phyloP scores from a whole-genome alignment of 2,329 filamentous ascomycete species.

The Trichoderma brevicompactum region DNA sequence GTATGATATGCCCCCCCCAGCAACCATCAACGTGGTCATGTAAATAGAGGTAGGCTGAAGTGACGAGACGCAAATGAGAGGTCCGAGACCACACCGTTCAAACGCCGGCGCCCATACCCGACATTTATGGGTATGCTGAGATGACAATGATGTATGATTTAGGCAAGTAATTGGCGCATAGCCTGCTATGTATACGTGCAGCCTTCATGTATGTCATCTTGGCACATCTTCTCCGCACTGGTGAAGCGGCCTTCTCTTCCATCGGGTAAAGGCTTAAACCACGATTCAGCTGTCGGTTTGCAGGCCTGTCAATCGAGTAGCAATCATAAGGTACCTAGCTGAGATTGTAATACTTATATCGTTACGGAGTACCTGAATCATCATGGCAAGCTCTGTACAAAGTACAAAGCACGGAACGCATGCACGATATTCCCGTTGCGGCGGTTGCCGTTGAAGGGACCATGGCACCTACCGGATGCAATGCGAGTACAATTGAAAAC shows the following conservation, averaged over 20 bases:
- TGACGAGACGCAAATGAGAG: background rate
- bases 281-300: constrained; percentile 19
- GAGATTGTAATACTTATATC: too few relatives aligned
- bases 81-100: background rate
- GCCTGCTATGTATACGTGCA: background rate
- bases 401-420: too few relatives aligned
- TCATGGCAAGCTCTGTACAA: too few relatives aligned
- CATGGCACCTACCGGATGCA: constrained; percentile 13
- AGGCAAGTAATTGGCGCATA: background rate
- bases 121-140: background rate
- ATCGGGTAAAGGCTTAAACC: background rate
- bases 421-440: background rate
- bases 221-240: constrained; percentile 19
- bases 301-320: background rate
- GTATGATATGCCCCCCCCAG: too few relatives aligned
- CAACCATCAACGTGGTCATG: too few relatives aligned
- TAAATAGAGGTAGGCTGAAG: too few relatives aligned
- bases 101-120: background rate
- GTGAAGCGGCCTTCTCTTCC: background rate
- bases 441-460: background rate
- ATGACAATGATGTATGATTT: background rate
- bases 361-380: too few relatives aligned
- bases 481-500: background rate
- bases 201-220: constrained; percentile 1
- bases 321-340: too few relatives aligned